These are phyloP conservation scores for Auricularia auricula-judae DNA, from an alignment of 768 basidiomycete genomes.

Conservation along the genomic window DNA sequence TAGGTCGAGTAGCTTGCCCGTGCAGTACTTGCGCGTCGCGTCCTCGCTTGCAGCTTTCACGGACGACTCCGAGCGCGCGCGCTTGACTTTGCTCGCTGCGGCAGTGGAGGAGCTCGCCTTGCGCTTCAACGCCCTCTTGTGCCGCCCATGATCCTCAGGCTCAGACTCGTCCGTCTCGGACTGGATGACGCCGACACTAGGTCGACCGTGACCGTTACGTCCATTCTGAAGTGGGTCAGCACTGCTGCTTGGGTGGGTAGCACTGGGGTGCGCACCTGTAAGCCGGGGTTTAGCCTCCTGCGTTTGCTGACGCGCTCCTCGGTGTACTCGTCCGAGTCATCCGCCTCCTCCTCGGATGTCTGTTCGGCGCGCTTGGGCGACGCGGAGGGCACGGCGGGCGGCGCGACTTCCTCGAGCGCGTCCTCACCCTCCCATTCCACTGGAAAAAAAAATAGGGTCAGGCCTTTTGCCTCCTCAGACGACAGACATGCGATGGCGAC, in stretches of 20 bases:
- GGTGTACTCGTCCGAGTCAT: constrained; percentile 46
- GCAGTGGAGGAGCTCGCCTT: constrained; percentile 13
- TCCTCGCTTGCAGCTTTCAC: constrained; percentile 42
- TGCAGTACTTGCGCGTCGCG: constrained; percentile 68
- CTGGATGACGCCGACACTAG: constrained; percentile 10
- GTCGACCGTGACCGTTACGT: background rate
- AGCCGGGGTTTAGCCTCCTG: constrained; percentile 1
- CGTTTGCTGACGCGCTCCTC: constrained; percentile 2
- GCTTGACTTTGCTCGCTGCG: constrained; percentile 30
- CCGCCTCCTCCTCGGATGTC: constrained; percentile 30
- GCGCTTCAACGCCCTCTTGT: constrained; percentile 22
- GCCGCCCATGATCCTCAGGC: background rate
- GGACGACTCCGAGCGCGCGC: constrained; percentile 28
- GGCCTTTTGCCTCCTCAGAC: background rate
- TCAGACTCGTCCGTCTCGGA: background rate
- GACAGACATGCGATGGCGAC: too few relatives aligned
- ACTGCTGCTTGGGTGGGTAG: background rate
- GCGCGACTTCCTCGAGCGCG: constrained; percentile 36
- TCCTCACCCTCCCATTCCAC: constrained; percentile 67
- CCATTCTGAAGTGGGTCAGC: background rate
- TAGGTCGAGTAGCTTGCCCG: constrained; percentile 62
- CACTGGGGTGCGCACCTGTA: background rate
- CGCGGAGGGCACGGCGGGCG: constrained; percentile 17
- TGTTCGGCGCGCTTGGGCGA: constrained; percentile 30
- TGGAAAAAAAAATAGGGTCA: constrained; percentile 16